Evolutionary conservation across 768 basidiomycete species (phyloP), one percentile per base, ranked within the genome.

Genomic region (Mrakia gelida): DNA sequence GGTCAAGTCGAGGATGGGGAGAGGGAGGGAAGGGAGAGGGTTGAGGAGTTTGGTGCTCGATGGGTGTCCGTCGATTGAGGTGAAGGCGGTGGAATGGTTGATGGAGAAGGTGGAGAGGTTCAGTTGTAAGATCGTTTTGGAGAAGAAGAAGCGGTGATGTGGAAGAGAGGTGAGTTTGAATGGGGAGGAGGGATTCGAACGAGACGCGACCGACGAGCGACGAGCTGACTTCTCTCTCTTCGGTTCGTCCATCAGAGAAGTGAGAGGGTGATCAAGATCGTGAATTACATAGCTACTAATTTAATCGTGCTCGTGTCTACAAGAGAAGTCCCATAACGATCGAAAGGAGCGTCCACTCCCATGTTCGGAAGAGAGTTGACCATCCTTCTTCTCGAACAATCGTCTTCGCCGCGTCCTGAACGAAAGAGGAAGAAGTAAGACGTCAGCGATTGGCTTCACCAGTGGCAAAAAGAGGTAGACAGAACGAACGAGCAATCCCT

Each of bases 1-100:
- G 67, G 67, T 70, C 23, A 38, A 41, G 41, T 70, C 67, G 34
- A 38, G 67, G 34, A 38, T 45, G 34, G 67, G 67, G 21, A 34
- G 41, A 38, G 67, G 67, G 26, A 70, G 67, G 38, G 67, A 70
- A 11, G 67, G 67, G 34, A 70, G n/a, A n/a, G 67, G 67, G 67
- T 8, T 70, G 18, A 70, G 38, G 67, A 70, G 38, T 70, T 15
- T 70, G 67, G 26, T 70, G 41, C 8, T 70, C 26, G 67, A 70
- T 16, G 67, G 67, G 38, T 70, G 67, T n/a, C 67, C 67, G 7
- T 43, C 26, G 38, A 70, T 70, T 41, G 67, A 70, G 34, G 34
- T 26, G 34, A 70, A 70, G 41, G 67, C 67, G 41, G 38, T 70
- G 18, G 67, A 70, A 15, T 70, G 67, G 67, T n/a, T 70, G 67